phyloP scores from a whole-genome alignment of 2,329 filamentous ascomycete species.

The Taxawa tesnikishii region DNA sequence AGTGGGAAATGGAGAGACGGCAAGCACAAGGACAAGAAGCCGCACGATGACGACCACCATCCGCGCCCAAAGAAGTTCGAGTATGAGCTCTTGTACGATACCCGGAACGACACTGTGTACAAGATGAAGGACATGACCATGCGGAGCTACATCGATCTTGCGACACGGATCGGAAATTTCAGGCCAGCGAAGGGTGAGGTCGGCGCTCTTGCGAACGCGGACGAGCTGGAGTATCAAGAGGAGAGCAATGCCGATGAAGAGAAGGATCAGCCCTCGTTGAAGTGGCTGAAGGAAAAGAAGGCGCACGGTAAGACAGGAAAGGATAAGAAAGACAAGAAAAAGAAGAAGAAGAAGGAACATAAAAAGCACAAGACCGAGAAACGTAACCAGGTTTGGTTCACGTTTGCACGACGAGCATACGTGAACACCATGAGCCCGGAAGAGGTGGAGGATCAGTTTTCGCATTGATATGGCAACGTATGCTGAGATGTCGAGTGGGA shows the following conservation, averaged over 20 bases:
- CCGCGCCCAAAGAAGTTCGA: constrained; percentile 52
- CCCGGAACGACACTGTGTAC: constrained; percentile 63
- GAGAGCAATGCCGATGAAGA: constrained; percentile 8
- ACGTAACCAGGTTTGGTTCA: constrained; percentile 58
- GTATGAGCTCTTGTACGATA: constrained; percentile 80
- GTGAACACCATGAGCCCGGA: constrained; percentile 57
- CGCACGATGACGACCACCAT: constrained; percentile 31
- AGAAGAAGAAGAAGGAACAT: constrained; percentile 27
- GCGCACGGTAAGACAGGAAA: constrained; percentile 13
- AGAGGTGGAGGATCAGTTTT: constrained; percentile 42
- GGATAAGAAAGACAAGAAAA: constrained; percentile 12
- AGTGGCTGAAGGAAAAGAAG: constrained; percentile 12
- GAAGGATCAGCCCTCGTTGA: constrained; percentile 11
- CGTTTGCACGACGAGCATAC: constrained; percentile 69
- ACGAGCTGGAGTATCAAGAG: constrained; percentile 3
- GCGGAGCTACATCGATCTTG: constrained; percentile 65
- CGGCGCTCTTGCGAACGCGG: neutral
- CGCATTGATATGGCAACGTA: too few species aligned
- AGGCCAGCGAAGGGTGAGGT: constrained; percentile 16
- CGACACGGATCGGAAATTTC: constrained; percentile 59
- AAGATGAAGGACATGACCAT: constrained; percentile 74
- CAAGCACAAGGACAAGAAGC: constrained; percentile 49
- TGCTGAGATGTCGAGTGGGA: too few species aligned
- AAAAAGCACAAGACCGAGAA: constrained; percentile 41
- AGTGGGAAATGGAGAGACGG: constrained; percentile 51